Base-by-base conservation (phyloP, 257 asterid species). In the Cynanchum wilfordii region DNA sequence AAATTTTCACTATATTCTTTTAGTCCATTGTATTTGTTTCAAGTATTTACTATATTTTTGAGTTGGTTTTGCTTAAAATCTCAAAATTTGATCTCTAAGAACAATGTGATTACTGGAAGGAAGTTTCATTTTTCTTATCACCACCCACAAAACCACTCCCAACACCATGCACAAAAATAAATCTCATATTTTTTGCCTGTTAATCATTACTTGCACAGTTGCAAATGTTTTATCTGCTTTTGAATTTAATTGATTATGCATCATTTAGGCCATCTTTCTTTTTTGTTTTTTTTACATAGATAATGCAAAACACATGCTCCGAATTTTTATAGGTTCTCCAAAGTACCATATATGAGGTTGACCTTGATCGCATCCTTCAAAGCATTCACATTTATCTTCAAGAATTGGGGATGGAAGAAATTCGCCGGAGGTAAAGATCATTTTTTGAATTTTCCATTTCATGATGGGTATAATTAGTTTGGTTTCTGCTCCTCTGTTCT, bases 331-430 rank as follows among this genome's bases (percentile, higher is more conserved):
- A 95, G 99, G 98, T 92, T 81, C 86, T 95, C 80, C 98, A 95
- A 83, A 95, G 86, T 82, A 95, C 98, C 49, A 95, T 95, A 74
- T 84, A 82, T 49, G 99, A 92, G 66, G 95, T 95, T 54, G 98
- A 92, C 75, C 99, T 95, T 77, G 99, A 95, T 77, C 94, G 88
- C 69, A 87, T 95, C 78, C 99, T 95, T 78, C 98, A 92, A 80
- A 90, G 99, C 78, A 95, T 95, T 79, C 99, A 95, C 78, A 70
- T 92, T 74, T 95, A 92, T 86, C 89, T 95, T 65, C 98, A 95
- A 88, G 98, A 92, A 73, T 69, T 95, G 69, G 98, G 98, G 68
- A 95, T 92, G 98, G 98, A 92, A 82, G 99, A 95, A 81, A 92
- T 95, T 72, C 84, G 98, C 50, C 93, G 85, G 83, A 92, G 99